These are phyloP conservation scores for Emmonsia crescens DNA, from an alignment of 2,329 filamentous ascomycete species.

Conservation along the genomic window DNA sequence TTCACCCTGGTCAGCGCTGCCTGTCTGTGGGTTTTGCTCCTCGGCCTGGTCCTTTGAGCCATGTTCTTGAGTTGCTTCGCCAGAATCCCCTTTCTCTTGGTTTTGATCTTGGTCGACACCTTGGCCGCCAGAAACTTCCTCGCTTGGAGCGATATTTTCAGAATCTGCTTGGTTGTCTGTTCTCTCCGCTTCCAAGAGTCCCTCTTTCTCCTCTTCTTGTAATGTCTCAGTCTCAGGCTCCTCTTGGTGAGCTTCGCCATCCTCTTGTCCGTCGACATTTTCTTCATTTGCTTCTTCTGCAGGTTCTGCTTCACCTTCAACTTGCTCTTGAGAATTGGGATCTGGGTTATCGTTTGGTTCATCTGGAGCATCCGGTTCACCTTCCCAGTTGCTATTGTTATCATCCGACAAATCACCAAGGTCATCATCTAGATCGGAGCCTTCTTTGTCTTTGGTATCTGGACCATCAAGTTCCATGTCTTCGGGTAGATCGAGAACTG, in stretches of 20 bases:
- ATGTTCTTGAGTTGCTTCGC: constrained; percentile 32
- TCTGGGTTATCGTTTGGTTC: constrained; percentile 17
- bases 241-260: constrained; percentile 26
- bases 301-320: constrained; percentile 27
- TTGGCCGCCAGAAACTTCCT: constrained; percentile 30
- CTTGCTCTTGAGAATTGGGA: constrained; percentile 25
- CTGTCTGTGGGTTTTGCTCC: constrained; percentile 35
- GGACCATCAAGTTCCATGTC: constrained; percentile 74
- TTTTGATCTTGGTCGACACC: constrained; percentile 32
- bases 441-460: constrained; percentile 41
- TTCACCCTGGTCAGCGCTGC: constrained; percentile 30
- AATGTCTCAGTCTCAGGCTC: constrained; percentile 19
- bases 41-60: constrained; percentile 38
- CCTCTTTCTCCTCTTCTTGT: constrained; percentile 44
- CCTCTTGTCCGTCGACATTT: constrained; percentile 36
- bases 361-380: constrained; percentile 16
- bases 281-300: constrained; percentile 25
- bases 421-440: constrained; percentile 42
- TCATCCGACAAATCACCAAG: constrained; percentile 39
- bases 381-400: constrained; percentile 25
- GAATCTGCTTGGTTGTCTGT: constrained; percentile 43
- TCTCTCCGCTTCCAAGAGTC: constrained; percentile 35
- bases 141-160: constrained; percentile 41
- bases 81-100: constrained; percentile 37
- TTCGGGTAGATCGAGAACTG: constrained; percentile 73